phyloP scores from a whole-genome alignment of 1,139 yeast genomes.

The Yamadazyma atlantica region DNA sequence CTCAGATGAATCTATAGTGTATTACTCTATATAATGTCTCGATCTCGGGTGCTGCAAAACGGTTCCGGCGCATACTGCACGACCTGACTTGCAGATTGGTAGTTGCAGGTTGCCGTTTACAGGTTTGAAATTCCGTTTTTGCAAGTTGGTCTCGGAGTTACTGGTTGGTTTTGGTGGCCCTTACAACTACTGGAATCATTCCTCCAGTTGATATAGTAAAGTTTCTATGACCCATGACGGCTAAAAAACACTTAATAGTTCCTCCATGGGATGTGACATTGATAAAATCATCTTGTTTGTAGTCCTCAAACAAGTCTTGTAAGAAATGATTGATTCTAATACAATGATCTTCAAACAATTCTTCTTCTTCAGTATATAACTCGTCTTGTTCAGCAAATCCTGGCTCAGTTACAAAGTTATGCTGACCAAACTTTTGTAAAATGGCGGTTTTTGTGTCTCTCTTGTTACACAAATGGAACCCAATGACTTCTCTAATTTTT shows the following conservation, averaged over 20 bases:
- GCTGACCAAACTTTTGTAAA: conserved; percentile 15
- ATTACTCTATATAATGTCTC: too few relatives aligned
- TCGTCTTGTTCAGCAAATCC: conserved; percentile 49
- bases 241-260: conserved; percentile 53
- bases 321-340: conserved; percentile 49
- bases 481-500: conserved; percentile 64
- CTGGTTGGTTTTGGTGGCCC: conserved; percentile 26
- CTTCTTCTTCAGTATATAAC: conserved; percentile 30
- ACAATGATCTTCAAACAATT: conserved; percentile 42
- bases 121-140: too few relatives aligned
- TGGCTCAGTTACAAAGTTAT: conserved; percentile 32
- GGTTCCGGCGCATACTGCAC: too few relatives aligned
- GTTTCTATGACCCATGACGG: conserved; percentile 54
- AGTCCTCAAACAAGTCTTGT: conserved; percentile 30
- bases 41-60: too few relatives aligned
- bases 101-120: too few relatives aligned
- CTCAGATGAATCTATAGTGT: too few relatives aligned
- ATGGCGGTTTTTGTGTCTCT: conserved; percentile 42
- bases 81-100: too few relatives aligned
- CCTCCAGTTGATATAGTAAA: conserved; percentile 67
- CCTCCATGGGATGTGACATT: conserved; percentile 66
- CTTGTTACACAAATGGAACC: conserved; percentile 68
- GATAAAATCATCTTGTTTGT: conserved; percentile 26
- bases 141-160: too few relatives aligned
- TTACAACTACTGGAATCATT: conserved; percentile 62